Evolutionary conservation across 768 basidiomycete genomes (phyloP).

Genomic region (Kwoniella shandongensis): DNA sequence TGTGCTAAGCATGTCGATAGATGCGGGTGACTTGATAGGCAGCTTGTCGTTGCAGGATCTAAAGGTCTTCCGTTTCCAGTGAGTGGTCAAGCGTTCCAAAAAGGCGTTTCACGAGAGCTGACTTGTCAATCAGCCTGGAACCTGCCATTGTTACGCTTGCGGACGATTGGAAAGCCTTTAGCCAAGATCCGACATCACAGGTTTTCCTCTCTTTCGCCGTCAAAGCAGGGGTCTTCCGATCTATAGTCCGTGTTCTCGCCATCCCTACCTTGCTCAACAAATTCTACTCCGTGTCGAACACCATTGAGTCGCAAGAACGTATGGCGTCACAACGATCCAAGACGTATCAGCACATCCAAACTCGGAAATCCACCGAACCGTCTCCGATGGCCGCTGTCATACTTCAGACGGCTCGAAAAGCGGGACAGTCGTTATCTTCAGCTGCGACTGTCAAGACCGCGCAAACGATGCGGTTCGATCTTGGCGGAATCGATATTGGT

Average conservation of each 20-base stretch:
- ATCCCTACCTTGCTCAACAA: slow-evolving; percentile 42
- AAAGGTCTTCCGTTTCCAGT: slow-evolving; percentile 43
- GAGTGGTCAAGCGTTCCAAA: slow-evolving; percentile 20
- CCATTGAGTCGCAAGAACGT: slow-evolving; percentile 32
- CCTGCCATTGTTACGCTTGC: slow-evolving; percentile 42
- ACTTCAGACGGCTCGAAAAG: slow-evolving; percentile 39
- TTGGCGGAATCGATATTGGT: slow-evolving; percentile 42
- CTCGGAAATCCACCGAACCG: slow-evolving; percentile 33
- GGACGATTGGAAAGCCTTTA: slow-evolving; percentile 49
- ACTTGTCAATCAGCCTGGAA: slow-evolving; percentile 26
- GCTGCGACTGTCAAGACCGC: slow-evolving; percentile 25
- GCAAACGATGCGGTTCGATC: slow-evolving; percentile 41
- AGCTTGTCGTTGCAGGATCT: slow-evolving; percentile 37
- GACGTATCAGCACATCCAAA: slow-evolving; percentile 31
- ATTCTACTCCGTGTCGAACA: slow-evolving; percentile 35
- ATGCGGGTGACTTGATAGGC: slow-evolving; percentile 35
- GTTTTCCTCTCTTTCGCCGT: slow-evolving; percentile 48
- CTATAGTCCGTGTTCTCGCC: slow-evolving; percentile 42
- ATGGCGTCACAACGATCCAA: slow-evolving; percentile 43
- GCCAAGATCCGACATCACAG: slow-evolving; percentile 18
- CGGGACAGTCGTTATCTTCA: slow-evolving; percentile 5
- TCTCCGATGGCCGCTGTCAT: slow-evolving; percentile 42
- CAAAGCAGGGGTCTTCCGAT: slow-evolving; percentile 44
- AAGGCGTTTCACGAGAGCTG: not conserved
- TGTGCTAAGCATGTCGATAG: slow-evolving; percentile 39